A percentile compares a stretch with the other conserved stretches of the same genome.
These are phyloP conservation scores for Trebouxiophyceae sp. DNA, from an alignment of 163 green algal genomes.

Conservation along the genomic window DNA sequence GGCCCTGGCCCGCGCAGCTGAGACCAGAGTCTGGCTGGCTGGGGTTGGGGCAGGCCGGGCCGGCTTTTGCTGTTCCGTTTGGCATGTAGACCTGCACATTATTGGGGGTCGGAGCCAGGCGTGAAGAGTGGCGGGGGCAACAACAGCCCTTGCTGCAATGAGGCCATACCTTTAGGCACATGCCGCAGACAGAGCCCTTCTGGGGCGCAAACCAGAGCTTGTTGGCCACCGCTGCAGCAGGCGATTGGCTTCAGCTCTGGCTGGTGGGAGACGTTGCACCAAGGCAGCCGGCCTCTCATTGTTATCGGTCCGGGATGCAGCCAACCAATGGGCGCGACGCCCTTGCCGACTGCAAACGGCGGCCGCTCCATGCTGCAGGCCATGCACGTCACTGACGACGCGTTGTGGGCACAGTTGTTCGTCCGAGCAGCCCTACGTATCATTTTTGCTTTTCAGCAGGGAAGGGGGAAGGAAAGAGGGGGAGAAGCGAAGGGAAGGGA, in stretches of 20 bases:
- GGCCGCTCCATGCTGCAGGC: background rate
- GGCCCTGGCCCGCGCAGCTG: background rate
- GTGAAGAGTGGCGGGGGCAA: background rate
- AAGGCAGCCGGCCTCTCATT: background rate
- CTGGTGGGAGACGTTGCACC: background rate
- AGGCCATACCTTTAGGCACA: background rate
- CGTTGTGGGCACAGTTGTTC: background rate
- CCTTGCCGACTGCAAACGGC: background rate
- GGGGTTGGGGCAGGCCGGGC: background rate
- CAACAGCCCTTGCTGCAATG: background rate
- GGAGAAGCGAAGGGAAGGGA: too few relatives aligned
- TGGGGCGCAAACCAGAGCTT: background rate
- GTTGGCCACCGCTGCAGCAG: background rate
- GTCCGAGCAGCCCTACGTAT: background rate
- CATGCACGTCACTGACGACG: background rate
- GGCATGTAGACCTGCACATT: background rate
- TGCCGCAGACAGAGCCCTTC: background rate
- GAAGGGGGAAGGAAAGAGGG: too few relatives aligned
- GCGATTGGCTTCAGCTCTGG: background rate
- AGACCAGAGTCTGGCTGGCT: background rate
- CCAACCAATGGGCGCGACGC: background rate
- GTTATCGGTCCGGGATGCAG: too few relatives aligned
- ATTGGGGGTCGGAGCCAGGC: background rate
- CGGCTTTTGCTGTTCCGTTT: background rate
- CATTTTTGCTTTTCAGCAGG: too few relatives aligned